These are phyloP conservation scores for Dalbergia cultrata DNA, from an alignment of 306 rosid genomes.

Conservation along the genomic window DNA sequence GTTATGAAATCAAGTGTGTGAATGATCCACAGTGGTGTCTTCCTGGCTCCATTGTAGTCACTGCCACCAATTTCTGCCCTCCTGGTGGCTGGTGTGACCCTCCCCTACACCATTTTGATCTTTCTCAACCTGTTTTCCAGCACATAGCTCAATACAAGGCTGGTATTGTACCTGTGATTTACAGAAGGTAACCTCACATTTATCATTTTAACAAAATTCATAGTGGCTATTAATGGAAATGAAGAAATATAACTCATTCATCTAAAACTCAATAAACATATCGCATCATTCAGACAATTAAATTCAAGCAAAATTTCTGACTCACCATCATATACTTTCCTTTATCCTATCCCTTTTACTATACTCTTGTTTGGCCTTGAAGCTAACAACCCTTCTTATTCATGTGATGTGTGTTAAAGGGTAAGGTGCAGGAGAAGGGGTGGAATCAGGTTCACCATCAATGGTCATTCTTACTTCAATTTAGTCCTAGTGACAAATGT, in stretches of 20 bases:
- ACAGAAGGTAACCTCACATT: conserved; percentile 52
- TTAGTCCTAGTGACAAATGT: conserved; percentile 60
- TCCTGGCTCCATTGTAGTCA: conserved; percentile 53
- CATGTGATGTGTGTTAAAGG: conserved; percentile 41
- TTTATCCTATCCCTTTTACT: too few species aligned
- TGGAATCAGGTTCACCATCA: conserved; percentile 60
- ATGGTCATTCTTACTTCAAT: conserved; percentile 66
- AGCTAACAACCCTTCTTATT: conserved; percentile 9
- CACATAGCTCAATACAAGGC: conserved; percentile 60
- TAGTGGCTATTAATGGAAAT: too few species aligned
- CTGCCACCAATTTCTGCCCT: conserved; percentile 63
- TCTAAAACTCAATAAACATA: too few species aligned
- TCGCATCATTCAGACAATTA: too few species aligned
- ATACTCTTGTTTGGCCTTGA: not conserved
- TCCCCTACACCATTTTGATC: conserved; percentile 60
- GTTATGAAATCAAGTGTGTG: conserved; percentile 55
- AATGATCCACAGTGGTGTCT: conserved; percentile 63
- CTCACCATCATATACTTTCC: too few species aligned
- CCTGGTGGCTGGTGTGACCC: conserved; percentile 69
- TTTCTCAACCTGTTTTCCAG: conserved; percentile 59
- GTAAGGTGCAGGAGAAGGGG: conserved; percentile 59
- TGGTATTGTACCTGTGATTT: conserved; percentile 58
- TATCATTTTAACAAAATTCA: not conserved
- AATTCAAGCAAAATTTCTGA: too few species aligned
- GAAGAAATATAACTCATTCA: too few species aligned